A percentile compares a stretch with the other conserved stretches of the same genome.
Evolutionary conservation across 1,139 yeast genomes (phyloP).

Genomic region (Taiozyma onychis): DNA sequence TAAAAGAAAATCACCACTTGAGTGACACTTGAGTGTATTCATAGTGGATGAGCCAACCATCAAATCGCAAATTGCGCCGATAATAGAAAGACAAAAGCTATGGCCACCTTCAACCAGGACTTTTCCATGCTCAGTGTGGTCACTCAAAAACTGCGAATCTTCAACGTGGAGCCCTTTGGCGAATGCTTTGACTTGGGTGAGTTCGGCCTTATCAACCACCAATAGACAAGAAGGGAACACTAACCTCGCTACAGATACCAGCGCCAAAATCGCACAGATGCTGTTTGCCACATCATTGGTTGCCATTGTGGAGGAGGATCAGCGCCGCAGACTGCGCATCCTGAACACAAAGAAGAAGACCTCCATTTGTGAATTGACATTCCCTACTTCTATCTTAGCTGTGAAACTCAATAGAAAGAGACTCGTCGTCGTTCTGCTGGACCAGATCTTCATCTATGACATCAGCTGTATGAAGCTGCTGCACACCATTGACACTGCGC

Average conservation of each 20-base stretch:
- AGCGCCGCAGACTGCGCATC: conserved; percentile 48
- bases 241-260: conserved; percentile 20
- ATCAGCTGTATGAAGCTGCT: conserved; percentile 64
- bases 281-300: conserved; percentile 65
- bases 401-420: conserved; percentile 64
- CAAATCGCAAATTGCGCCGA: background rate
- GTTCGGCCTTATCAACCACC: conserved; percentile 4
- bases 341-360: conserved; percentile 64
- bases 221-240: background rate
- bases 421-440: conserved; percentile 55
- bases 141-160: conserved; percentile 53
- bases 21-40: no score
- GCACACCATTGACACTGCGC: conserved; percentile 52
- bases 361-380: conserved; percentile 65
- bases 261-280: conserved; percentile 49
- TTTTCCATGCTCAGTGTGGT: conserved; percentile 40
- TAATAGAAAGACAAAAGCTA: background rate
- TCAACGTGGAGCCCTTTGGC: conserved; percentile 57
- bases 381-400: conserved; percentile 55
- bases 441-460: conserved; percentile 67
- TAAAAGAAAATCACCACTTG: background rate
- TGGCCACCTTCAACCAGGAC: conserved; percentile 49
- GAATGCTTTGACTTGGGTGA: conserved; percentile 39
- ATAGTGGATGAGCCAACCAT: background rate
- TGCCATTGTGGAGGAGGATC: conserved; percentile 51